A percentile compares a stretch with the other conserved stretches of the same genome.
Conservation (phyloP, 139 green algal species). For the Prasinococcaceae sp. region DNA sequence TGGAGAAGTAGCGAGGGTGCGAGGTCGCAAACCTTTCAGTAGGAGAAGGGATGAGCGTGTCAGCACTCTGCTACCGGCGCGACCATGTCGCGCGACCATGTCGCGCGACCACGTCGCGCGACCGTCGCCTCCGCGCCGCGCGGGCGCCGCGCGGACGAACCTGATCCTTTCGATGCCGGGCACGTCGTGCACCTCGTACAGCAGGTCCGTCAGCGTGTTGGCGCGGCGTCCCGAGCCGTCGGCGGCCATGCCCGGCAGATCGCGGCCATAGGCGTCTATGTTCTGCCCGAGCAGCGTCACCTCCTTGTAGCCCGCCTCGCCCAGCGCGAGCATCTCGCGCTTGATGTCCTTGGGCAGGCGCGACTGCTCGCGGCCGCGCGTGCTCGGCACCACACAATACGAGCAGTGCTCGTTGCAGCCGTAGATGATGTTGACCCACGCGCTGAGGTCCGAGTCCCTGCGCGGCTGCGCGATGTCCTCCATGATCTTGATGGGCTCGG, state of each 20-base stretch:
- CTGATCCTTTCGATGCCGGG: conserved; percentile 85
- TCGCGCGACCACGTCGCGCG: too few species aligned
- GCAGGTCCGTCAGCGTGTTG: conserved; percentile 88
- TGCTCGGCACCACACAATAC: conserved; percentile 95
- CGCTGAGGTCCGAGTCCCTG: conserved; percentile 58
- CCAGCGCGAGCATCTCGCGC: conserved; percentile 66
- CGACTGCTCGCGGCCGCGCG: conserved; percentile 81
- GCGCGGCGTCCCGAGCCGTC: conserved; percentile 47
- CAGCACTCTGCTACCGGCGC: too few species aligned
- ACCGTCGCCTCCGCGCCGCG: too few species aligned
- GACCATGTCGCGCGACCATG: too few species aligned
- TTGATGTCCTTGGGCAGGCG: conserved; percentile 59
- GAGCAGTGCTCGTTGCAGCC: conserved; percentile 96
- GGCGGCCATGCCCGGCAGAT: conserved; percentile 47
- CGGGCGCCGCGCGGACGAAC: too few species aligned
- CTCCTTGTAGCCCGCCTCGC: conserved; percentile 85
- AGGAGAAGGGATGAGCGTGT: too few species aligned
- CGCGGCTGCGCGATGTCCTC: conserved; percentile 78
- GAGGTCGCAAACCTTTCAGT: conserved; percentile 11
- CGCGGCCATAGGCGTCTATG: conserved; percentile 87
- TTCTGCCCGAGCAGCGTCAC: conserved; percentile 96
- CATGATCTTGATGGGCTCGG: conserved; percentile 56
- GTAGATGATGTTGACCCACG: conserved; percentile 99
- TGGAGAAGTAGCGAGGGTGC: conserved; percentile 82
- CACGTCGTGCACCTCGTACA: conserved; percentile 69